Evolutionary conservation across 331 rosid genomes (phyloP).

Genomic region (Malus hybrid): DNA sequence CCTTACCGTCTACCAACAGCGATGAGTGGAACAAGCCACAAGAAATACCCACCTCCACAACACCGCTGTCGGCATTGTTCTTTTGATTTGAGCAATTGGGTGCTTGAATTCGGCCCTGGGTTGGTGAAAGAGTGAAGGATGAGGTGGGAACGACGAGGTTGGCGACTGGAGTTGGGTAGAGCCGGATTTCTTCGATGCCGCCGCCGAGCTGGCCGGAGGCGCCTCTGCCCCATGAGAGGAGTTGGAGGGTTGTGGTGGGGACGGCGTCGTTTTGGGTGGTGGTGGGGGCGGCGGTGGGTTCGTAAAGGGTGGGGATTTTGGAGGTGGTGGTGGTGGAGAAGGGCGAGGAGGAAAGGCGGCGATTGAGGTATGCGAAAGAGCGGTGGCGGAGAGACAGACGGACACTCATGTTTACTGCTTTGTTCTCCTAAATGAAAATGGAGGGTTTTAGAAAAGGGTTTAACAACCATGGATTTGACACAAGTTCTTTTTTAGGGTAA

Average conservation of each 20-base stretch:
- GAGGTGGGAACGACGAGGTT: slow-evolving; percentile 44
- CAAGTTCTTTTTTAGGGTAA: no score
- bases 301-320: slow-evolving; percentile 48
- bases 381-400: slow-evolving; percentile 12
- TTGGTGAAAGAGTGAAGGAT: slow-evolving; percentile 42
- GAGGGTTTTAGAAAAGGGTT: slow-evolving; percentile 6
- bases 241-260: slow-evolving; percentile 39
- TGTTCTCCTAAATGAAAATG: background rate
- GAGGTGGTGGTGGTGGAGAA: slow-evolving; percentile 23
- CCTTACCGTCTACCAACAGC: slow-evolving; percentile 46
- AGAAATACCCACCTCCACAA: slow-evolving; percentile 58
- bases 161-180: slow-evolving; percentile 79
- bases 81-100: background rate
- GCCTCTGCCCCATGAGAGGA: slow-evolving; percentile 92
- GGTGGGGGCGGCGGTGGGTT: slow-evolving; percentile 23
- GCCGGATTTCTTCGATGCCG: slow-evolving; percentile 74
- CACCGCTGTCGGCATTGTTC: background rate
- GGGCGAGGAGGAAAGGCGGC: slow-evolving; percentile 25
- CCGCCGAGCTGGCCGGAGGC: slow-evolving; percentile 98
- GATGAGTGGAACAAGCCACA: slow-evolving; percentile 93
- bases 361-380: slow-evolving; percentile 21
- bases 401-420: background rate
- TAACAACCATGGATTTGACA: background rate
- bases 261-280: slow-evolving; percentile 11
- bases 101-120: slow-evolving; percentile 37